Evolutionary conservation across 768 basidiomycete genomes (phyloP).

Genomic region (Leccinum variicolor): DNA sequence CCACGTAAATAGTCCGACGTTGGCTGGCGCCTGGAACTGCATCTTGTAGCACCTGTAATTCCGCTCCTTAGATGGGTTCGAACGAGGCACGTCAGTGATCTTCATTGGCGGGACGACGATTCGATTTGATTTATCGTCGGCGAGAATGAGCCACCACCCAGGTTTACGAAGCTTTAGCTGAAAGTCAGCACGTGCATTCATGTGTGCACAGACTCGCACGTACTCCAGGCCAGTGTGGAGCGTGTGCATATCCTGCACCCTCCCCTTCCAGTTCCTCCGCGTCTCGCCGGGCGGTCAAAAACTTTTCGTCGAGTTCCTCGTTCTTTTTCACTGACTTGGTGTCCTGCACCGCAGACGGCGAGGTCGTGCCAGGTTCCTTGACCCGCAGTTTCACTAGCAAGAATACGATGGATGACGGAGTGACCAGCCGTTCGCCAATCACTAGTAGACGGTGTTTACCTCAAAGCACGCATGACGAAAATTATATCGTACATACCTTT

Average conservation of each 20-base stretch:
- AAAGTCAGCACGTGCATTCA: not conserved
- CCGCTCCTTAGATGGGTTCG: slow-evolving; percentile 43
- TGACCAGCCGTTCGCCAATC: slow-evolving; percentile 84
- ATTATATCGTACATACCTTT: slow-evolving; percentile 53
- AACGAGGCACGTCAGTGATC: slow-evolving; percentile 73
- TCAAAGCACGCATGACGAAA: not conserved
- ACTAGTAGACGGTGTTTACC: slow-evolving; percentile 44
- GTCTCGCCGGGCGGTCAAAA: slow-evolving; percentile 60
- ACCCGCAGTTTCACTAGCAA: slow-evolving; percentile 82
- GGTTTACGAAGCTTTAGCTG: slow-evolving; percentile 73
- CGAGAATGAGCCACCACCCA: slow-evolving; percentile 88
- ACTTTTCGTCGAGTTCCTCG: slow-evolving; percentile 66
- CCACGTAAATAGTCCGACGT: slow-evolving; percentile 83
- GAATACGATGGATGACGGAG: slow-evolving; percentile 85
- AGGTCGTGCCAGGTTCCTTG: slow-evolving; percentile 44
- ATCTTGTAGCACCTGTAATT: slow-evolving; percentile 84
- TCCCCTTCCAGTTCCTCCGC: slow-evolving; percentile 55
- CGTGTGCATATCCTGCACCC: slow-evolving; percentile 71
- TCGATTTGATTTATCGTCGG: slow-evolving; percentile 80
- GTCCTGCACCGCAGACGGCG: slow-evolving; percentile 35
- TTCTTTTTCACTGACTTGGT: slow-evolving; percentile 43
- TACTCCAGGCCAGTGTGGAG: slow-evolving; percentile 90
- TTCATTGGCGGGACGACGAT: slow-evolving; percentile 86
- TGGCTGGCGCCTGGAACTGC: slow-evolving; percentile 92
- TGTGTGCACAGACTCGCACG: slow-evolving; percentile 22